Evolutionary conservation across 2,329 filamentous ascomycete species (phyloP).

Genomic region (Domatiomyces globalis): DNA sequence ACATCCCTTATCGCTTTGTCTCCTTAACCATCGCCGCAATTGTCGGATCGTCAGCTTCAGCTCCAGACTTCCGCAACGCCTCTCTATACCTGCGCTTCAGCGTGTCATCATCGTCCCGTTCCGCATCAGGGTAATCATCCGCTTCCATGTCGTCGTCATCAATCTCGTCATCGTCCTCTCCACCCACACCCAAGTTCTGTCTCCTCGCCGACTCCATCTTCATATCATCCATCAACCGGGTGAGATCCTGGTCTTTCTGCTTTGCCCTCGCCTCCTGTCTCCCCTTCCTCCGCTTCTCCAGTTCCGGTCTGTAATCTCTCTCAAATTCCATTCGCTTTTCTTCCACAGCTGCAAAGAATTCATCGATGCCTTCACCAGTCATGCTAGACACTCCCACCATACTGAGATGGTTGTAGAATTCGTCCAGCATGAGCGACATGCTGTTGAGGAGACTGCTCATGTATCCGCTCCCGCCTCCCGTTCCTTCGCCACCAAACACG

Average conservation of each 20-base stretch:
- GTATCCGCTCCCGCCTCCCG: slow-evolving; percentile 75
- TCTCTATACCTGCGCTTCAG: slow-evolving; percentile 66
- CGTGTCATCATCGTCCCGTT: slow-evolving; percentile 48
- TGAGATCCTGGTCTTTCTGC: slow-evolving; percentile 64
- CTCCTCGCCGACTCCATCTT: slow-evolving; percentile 31
- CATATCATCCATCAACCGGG: slow-evolving; percentile 93
- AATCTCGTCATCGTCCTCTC: slow-evolving; percentile 34
- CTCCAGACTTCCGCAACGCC: slow-evolving; percentile 48
- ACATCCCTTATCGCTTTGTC: slow-evolving; percentile 5
- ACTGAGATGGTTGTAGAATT: slow-evolving; percentile 88
- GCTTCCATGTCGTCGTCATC: slow-evolving; percentile 24
- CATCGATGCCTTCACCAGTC: slow-evolving; percentile 78
- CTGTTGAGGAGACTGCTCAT: slow-evolving; percentile 93
- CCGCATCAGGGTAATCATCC: slow-evolving; percentile 37
- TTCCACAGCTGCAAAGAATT: slow-evolving; percentile 82
- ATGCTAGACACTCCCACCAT: slow-evolving; percentile 89
- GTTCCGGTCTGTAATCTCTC: slow-evolving; percentile 78
- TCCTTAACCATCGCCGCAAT: slow-evolving; percentile 26
- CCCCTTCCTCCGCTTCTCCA: slow-evolving; percentile 62
- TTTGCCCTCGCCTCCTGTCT: slow-evolving; percentile 61
- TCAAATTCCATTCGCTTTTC: slow-evolving; percentile 81
- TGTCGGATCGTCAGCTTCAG: slow-evolving; percentile 32
- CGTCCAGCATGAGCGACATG: slow-evolving; percentile 94
- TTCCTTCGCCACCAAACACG: slow-evolving; percentile 57
- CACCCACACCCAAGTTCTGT: slow-evolving; percentile 21